These are phyloP conservation scores for Amniculicola lignicola DNA, from an alignment of 495 filamentous ascomycete genomes.

Conservation along the genomic window DNA sequence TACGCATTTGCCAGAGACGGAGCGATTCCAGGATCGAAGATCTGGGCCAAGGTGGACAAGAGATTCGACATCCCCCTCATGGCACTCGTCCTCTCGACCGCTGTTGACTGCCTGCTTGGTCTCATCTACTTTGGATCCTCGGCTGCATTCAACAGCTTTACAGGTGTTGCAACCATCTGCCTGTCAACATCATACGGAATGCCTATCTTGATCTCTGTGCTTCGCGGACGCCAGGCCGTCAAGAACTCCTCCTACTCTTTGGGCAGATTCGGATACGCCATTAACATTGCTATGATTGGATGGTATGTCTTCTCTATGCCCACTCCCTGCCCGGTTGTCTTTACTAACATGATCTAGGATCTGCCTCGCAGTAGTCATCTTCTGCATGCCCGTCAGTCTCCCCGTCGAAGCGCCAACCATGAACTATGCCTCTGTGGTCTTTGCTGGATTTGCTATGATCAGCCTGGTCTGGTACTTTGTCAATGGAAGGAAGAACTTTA, in stretches of 20 bases:
- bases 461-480: constrained; percentile 41
- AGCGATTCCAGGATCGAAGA: constrained; percentile 63
- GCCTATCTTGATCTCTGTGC: constrained; percentile 59
- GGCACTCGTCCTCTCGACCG: constrained; percentile 56
- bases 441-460: constrained; percentile 40
- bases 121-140: constrained; percentile 62
- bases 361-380: constrained; percentile 50
- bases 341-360: too few species aligned
- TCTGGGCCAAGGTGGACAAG: constrained; percentile 60
- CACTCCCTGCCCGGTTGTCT: too few species aligned
- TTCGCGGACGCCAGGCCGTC: constrained; percentile 50
- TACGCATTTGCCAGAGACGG: constrained; percentile 62
- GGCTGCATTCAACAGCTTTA: constrained; percentile 65
- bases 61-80: constrained; percentile 56
- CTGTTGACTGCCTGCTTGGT: constrained; percentile 55
- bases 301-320: too few species aligned
- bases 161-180: constrained; percentile 64
- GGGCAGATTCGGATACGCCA: constrained; percentile 51
- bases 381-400: constrained; percentile 56
- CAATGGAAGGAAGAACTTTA: constrained; percentile 38
- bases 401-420: constrained; percentile 45
- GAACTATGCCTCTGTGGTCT: constrained; percentile 41
- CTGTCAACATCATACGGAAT: constrained; percentile 60
- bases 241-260: constrained; percentile 50
- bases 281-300: constrained; percentile 49